Conservation (phyloP, 768 basidiomycete species). For the Butyriboletus loyo region DNA sequence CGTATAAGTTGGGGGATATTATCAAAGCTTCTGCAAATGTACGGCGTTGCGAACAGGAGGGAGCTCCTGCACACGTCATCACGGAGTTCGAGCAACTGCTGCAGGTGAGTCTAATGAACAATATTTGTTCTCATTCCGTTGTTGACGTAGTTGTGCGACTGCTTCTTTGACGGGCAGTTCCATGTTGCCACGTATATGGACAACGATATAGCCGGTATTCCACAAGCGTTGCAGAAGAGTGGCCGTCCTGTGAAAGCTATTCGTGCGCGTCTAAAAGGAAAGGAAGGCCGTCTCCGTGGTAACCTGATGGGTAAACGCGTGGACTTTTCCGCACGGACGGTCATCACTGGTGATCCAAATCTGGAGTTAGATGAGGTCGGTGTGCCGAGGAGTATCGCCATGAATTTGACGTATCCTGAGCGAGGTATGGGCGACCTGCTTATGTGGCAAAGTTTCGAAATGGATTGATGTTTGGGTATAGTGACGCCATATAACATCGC, state of each 20-base stretch:
- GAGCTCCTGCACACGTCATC: conserved; percentile 93
- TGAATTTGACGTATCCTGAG: conserved; percentile 97
- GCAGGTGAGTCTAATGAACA: conserved; percentile 55
- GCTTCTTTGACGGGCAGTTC: conserved; percentile 50
- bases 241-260: conserved; percentile 98
- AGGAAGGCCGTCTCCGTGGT: conserved; percentile 95
- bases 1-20: conserved; percentile 96
- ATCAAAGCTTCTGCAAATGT: conserved; percentile 94
- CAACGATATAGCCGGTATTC: conserved; percentile 97
- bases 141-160: neutral
- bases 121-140: neutral
- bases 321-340: conserved; percentile 97
- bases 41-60: conserved; percentile 90
- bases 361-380: conserved; percentile 95
- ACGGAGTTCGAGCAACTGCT: conserved; percentile 94
- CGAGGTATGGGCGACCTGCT: conserved; percentile 55
- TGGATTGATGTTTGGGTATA: conserved; percentile 30
- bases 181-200: conserved; percentile 99
- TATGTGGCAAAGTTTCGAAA: neutral
- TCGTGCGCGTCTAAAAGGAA: conserved; percentile 95
- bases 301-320: conserved; percentile 99
- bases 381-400: conserved; percentile 91
- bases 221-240: conserved; percentile 95
- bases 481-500: conserved; percentile 97
- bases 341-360: conserved; percentile 99